Conservation (phyloP, 2,329 filamentous ascomycete species). For the Cladophialophora psammophila region DNA sequence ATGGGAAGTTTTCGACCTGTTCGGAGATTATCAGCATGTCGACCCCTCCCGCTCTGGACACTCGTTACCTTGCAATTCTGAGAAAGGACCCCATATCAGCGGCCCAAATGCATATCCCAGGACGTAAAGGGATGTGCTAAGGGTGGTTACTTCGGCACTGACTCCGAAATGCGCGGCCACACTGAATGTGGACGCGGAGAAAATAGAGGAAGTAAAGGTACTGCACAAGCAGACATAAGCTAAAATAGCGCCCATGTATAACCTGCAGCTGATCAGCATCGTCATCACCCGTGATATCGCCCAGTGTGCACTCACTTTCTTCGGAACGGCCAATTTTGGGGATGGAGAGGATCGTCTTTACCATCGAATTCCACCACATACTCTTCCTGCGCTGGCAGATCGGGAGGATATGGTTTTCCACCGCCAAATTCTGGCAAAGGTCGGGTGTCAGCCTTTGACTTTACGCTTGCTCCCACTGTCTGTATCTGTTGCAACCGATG, state of each 20-base stretch:
- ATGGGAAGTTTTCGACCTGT: conserved; percentile 56
- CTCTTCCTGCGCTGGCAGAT: conserved; percentile 63
- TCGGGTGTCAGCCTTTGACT: conserved; percentile 43
- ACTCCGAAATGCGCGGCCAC: conserved; percentile 68
- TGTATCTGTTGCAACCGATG: conserved; percentile 49
- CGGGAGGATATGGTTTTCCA: conserved; percentile 65
- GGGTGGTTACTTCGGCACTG: conserved; percentile 49
- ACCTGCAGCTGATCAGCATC: conserved; percentile 16
- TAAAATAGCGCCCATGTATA: conserved; percentile 38
- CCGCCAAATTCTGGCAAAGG: conserved; percentile 57
- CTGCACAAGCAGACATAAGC: conserved; percentile 51
- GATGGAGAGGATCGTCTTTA: conserved; percentile 80
- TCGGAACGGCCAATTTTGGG: conserved; percentile 82
- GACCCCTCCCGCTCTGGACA: neutral
- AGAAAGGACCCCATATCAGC: conserved; percentile 61
- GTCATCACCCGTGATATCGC: neutral
- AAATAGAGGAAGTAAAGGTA: conserved; percentile 66
- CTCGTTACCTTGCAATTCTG: conserved; percentile 53
- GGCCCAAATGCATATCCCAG: conserved; percentile 59
- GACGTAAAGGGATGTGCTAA: conserved; percentile 53
- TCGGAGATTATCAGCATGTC: neutral
- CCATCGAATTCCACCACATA: conserved; percentile 80
- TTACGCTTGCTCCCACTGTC: conserved; percentile 50
- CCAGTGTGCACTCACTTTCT: conserved; percentile 64
- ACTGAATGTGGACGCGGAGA: conserved; percentile 68